Percentiles rank a stretch among this genome's conserved stretches.
phyloP scores from a whole-genome alignment of 345 rosid genomes.

The Salix udensis region DNA sequence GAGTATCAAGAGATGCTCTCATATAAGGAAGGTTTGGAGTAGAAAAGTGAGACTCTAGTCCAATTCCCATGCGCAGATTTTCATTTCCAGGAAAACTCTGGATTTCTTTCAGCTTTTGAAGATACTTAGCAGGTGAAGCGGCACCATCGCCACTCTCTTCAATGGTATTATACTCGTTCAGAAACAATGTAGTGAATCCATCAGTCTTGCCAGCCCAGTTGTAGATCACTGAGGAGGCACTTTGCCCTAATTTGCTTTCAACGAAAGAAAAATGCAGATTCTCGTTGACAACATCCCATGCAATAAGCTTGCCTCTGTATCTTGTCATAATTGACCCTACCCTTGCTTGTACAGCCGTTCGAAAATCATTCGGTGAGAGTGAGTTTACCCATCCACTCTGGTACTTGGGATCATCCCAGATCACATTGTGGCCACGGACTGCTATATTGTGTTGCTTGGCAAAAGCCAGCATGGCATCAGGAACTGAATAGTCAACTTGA shows the following conservation, averaged over 20 bases:
- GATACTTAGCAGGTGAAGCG: conserved; percentile 42
- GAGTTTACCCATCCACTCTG: conserved; percentile 49
- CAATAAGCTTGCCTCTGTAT: conserved; percentile 52
- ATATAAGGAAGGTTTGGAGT: conserved; percentile 56
- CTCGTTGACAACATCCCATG: conserved; percentile 83
- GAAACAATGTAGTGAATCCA: conserved; percentile 35
- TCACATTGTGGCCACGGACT: conserved; percentile 69
- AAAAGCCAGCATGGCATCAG: conserved; percentile 57
- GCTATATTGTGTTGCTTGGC: conserved; percentile 35
- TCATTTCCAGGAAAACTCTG: conserved; percentile 11
- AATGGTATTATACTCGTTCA: conserved; percentile 69
- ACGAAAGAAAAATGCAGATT: conserved; percentile 50
- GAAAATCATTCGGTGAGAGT: conserved; percentile 31
- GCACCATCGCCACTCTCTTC: conserved; percentile 44
- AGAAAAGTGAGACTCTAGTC: conserved; percentile 65
- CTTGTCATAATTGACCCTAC: conserved; percentile 42
- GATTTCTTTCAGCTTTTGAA: conserved; percentile 45
- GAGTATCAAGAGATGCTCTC: conserved; percentile 61
- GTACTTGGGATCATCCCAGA: conserved; percentile 56
- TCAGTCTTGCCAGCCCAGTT: conserved; percentile 33
- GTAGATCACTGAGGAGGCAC: conserved; percentile 32
- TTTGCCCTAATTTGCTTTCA: conserved; percentile 51
- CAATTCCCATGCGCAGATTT: conserved; percentile 44
- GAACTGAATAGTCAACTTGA: conserved; percentile 43
- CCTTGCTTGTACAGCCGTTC: conserved; percentile 33